phyloP scores from a whole-genome alignment of 805 yeast genomes.

The Blastobotrys peoriensis region DNA sequence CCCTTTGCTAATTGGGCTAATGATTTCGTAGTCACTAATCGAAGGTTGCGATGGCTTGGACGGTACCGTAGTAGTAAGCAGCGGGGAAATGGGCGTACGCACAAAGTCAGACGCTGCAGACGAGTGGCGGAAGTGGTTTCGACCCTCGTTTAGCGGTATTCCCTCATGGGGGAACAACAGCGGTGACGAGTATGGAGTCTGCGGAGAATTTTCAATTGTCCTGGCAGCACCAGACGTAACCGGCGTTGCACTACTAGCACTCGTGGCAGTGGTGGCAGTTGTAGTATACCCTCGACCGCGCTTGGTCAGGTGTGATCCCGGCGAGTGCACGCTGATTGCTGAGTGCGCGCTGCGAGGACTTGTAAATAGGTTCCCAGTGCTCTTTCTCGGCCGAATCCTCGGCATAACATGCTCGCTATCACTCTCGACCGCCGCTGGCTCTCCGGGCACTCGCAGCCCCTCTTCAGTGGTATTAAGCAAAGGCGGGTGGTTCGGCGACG shows the following conservation, averaged over 20 bases:
- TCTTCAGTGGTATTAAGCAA: not conserved
- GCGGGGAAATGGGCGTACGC: constrained; percentile 74
- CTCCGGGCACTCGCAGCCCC: not conserved
- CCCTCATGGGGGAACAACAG: constrained; percentile 44
- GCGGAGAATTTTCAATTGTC: constrained; percentile 35
- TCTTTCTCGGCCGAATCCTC: constrained; percentile 28
- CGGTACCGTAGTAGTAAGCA: constrained; percentile 44
- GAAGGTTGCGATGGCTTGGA: constrained; percentile 59
- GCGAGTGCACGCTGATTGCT: not conserved
- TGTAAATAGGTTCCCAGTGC: constrained; percentile 12
- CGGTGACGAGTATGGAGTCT: constrained; percentile 62
- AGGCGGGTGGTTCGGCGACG: not conserved
- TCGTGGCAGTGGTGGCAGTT: not conserved
- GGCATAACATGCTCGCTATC: constrained; percentile 28
- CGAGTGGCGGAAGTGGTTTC: constrained; percentile 25
- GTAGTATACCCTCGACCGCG: not conserved
- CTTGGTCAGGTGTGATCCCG: constrained; percentile 1
- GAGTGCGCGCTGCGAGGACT: constrained; percentile 6
- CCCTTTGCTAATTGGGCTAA: constrained; percentile 93
- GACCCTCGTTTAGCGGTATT: constrained; percentile 1
- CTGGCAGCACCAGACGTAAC: constrained; percentile 4
- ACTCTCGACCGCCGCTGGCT: constrained; percentile 9
- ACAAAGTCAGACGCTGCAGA: constrained; percentile 25
- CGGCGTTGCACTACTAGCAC: not conserved
- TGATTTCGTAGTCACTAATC: constrained; percentile 79